phyloP scores from a whole-genome alignment of 768 basidiomycete species.

The Cystoderma amianthinum region DNA sequence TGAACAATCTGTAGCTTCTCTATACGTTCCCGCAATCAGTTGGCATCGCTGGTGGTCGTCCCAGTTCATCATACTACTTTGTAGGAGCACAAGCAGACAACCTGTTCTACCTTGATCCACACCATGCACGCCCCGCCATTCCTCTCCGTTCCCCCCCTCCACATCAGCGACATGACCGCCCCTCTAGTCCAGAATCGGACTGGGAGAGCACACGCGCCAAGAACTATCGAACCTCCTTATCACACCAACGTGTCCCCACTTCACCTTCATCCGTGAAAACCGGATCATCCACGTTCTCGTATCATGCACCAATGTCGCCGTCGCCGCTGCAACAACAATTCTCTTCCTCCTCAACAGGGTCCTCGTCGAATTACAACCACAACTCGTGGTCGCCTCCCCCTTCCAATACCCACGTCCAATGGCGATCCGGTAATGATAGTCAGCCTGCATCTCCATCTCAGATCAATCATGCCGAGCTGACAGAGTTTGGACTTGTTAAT shows the following conservation, averaged over 20 bases:
- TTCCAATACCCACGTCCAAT: slow-evolving; percentile 12
- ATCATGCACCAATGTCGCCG: slow-evolving; percentile 53
- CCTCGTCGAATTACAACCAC: slow-evolving; percentile 8
- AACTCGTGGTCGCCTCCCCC: slow-evolving; percentile 16
- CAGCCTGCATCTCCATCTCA: slow-evolving; percentile 14
- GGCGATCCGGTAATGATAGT: slow-evolving; percentile 14
- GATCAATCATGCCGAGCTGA: slow-evolving; percentile 30
- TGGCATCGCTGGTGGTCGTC: slow-evolving; percentile 94
- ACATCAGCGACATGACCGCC: slow-evolving; percentile 3
- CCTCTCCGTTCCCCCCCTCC: slow-evolving; percentile 46
- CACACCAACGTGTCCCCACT: slow-evolving; percentile 30
- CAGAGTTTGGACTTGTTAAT: slow-evolving; percentile 9
- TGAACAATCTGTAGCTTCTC: no score
- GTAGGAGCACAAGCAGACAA: slow-evolving; percentile 88
- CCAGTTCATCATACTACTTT: slow-evolving; percentile 97
- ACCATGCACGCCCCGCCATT: slow-evolving; percentile 71
- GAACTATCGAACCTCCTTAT: slow-evolving; percentile 3
- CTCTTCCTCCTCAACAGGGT: slow-evolving; percentile 29
- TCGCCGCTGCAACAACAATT: slow-evolving; percentile 63
- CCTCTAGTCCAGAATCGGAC: slow-evolving; percentile 15
- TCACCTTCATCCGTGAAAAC: slow-evolving; percentile 49
- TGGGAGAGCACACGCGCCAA: slow-evolving; percentile 8
- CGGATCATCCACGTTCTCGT: slow-evolving; percentile 43
- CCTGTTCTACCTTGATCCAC: slow-evolving; percentile 78
- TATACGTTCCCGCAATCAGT: slow-evolving; percentile 95